Base-by-base conservation (phyloP, 2,329 filamentous ascomycete species). In the Penicillium sp. region DNA sequence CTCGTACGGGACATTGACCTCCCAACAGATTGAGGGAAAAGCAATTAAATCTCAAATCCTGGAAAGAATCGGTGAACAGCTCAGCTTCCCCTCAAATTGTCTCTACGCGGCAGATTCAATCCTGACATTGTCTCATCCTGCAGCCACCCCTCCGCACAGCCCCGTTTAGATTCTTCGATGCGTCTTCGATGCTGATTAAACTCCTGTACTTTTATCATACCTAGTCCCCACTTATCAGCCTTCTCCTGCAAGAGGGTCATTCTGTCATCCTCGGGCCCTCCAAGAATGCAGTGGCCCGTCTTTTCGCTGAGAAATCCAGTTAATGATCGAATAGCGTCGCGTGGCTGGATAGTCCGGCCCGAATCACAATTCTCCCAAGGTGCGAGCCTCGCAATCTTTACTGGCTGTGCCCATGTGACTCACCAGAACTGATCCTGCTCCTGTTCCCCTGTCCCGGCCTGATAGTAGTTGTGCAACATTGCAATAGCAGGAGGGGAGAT, bases 161-260 rank as follows among this genome's bases (percentile, higher is more conserved):
- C 61, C 58, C 63, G 48, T 53, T 57, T 35, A 26, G 52, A 57
- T 63, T 50, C 62, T 70, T 70, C 67, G 65, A 69, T 69, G 68
- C 69, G 60, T 67, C 66, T 70, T 70, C 69, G 62, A 66, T 69
- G 60, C 66, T 64, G 60, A 41, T 48, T 50, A 41, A 48, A 51
- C 47, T 52, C 47, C 52, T 31, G 41, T 48, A 39, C 49, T 47
- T 37, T 55, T 44, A 39, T 53, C 37, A 37, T 55, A 35, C 29
- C 19, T 10, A 21, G 22, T 41, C 29, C 52, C 45, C 46, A 45
- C 55, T 54, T 54, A 21, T 16, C 37, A 37, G 19, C 54, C 53
- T 43, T 44, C 19, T 44, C n/a, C 39, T 54, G 51, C 56, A 57
- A 48, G 43, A 59, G 52, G 44, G 55, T 58, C 55, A 63, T 58